These are phyloP conservation scores for Ustilago hordei DNA, from an alignment of 1,284 basidiomycete genomes.

Conservation along the genomic window DNA sequence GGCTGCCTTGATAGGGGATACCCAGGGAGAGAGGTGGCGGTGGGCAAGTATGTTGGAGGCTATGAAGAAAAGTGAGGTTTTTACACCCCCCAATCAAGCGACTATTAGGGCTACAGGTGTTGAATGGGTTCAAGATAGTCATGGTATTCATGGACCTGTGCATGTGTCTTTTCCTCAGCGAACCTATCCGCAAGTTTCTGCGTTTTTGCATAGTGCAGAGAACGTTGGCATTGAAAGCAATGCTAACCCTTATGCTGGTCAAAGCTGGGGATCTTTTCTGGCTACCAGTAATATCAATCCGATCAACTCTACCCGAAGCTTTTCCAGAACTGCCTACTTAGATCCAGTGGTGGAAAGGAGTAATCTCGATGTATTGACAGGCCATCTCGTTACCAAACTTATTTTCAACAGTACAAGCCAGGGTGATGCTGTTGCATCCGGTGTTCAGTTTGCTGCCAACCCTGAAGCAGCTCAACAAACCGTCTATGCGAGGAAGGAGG, in stretches of 20 bases:
- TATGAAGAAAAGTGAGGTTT: slow-evolving; percentile 73
- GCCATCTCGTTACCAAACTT: slow-evolving; percentile 76
- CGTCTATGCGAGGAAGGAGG: slow-evolving; percentile 69
- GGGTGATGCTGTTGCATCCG: slow-evolving; percentile 72
- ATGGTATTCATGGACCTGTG: slow-evolving; percentile 73
- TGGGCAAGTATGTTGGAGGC: slow-evolving; percentile 54
- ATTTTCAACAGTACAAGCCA: slow-evolving; percentile 72
- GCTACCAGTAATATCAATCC: slow-evolving; percentile 78
- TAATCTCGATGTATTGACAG: slow-evolving; percentile 77
- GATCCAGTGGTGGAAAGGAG: slow-evolving; percentile 75
- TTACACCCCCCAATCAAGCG: slow-evolving; percentile 69
- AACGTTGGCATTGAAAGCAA: slow-evolving; percentile 71
- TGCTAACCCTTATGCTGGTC: slow-evolving; percentile 73
- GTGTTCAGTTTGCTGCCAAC: slow-evolving; percentile 71
- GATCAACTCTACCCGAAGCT: slow-evolving; percentile 76
- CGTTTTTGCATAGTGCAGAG: slow-evolving; percentile 45
- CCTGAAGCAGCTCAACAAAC: slow-evolving; percentile 23
- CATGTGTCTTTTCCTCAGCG: slow-evolving; percentile 60
- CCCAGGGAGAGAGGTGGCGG: slow-evolving; percentile 41
- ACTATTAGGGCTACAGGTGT: slow-evolving; percentile 34
- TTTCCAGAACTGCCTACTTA: slow-evolving; percentile 79
- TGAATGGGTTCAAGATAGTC: slow-evolving; percentile 68
- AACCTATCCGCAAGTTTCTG: slow-evolving; percentile 49
- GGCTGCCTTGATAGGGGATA: slow-evolving; percentile 43
- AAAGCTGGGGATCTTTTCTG: slow-evolving; percentile 74